These are phyloP conservation scores for Diaporthe vexans DNA, from an alignment of 2,329 filamentous ascomycete species.

Conservation along the genomic window DNA sequence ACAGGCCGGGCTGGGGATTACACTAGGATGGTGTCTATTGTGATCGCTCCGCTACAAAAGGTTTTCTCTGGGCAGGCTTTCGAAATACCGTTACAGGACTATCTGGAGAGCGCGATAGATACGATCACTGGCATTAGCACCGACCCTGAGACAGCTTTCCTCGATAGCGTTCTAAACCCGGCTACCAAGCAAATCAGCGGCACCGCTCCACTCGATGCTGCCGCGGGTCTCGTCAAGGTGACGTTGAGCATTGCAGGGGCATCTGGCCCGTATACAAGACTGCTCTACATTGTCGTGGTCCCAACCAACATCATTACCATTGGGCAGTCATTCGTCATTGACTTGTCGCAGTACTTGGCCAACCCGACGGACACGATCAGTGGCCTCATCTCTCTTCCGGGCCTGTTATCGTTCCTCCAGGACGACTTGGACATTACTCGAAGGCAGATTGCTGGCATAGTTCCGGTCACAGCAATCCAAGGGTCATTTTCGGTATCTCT, in stretches of 20 bases:
- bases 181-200: neutral
- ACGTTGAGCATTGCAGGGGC: neutral
- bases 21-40: neutral
- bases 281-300: neutral
- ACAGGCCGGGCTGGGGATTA: neutral
- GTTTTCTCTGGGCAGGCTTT: slow-evolving; percentile 4
- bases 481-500: slow-evolving; percentile 2
- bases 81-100: neutral
- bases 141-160: neutral
- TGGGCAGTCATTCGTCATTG: neutral
- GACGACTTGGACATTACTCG: neutral
- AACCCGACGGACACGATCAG: neutral
- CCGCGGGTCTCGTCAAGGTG: neutral
- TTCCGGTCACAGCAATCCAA: neutral
- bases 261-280: neutral
- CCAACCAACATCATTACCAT: slow-evolving; percentile 10
- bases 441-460: neutral
- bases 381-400: neutral
- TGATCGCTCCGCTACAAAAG: neutral
- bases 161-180: neutral
- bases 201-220: neutral
- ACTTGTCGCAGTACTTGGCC: neutral
- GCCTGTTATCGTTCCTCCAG: neutral
- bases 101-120: neutral
- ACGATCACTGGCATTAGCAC: slow-evolving; percentile 5